These are phyloP conservation scores for Zoysia japonica DNA, from an alignment of 176 grass and related monocot species.

Conservation along the genomic window DNA sequence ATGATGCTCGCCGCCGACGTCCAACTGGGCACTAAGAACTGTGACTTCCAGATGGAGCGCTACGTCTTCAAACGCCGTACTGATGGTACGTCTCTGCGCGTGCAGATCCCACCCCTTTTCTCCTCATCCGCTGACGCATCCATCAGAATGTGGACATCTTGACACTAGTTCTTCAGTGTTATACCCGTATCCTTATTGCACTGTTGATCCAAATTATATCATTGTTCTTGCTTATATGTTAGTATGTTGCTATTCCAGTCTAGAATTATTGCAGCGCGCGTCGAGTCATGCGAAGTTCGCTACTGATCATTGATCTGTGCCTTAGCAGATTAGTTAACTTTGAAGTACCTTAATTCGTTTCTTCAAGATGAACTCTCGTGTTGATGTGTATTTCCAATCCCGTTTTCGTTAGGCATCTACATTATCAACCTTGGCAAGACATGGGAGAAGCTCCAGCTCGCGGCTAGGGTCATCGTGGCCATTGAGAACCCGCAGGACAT, in stretches of 20 bases:
- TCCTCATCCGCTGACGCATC: neutral
- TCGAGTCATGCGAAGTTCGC: neutral
- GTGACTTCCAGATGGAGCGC: conserved; percentile 98
- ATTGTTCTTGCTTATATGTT: neutral
- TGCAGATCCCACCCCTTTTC: neutral
- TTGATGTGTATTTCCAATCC: neutral
- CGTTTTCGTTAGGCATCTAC: conserved; percentile 62
- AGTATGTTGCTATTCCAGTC: neutral
- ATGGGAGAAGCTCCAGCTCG: conserved; percentile 89
- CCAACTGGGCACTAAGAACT: conserved; percentile 97
- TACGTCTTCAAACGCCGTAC: conserved; percentile 79
- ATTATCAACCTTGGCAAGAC: conserved; percentile 90
- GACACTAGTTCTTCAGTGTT: neutral
- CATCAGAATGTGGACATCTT: neutral
- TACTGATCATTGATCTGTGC: neutral
- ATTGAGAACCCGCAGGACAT: conserved; percentile 95
- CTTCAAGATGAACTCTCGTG: neutral
- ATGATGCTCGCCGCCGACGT: conserved; percentile 97
- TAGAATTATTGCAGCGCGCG: neutral
- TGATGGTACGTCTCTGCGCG: conserved; percentile 48
- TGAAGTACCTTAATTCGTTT: neutral
- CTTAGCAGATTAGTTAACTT: neutral
- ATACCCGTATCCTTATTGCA: neutral
- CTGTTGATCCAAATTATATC: neutral
- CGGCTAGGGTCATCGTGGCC: conserved; percentile 81